Percentiles rank a stretch among this genome's conserved stretches.
These are phyloP conservation scores for Pleodorina starrii DNA, from an alignment of 139 green algal genomes.

Conservation along the genomic window DNA sequence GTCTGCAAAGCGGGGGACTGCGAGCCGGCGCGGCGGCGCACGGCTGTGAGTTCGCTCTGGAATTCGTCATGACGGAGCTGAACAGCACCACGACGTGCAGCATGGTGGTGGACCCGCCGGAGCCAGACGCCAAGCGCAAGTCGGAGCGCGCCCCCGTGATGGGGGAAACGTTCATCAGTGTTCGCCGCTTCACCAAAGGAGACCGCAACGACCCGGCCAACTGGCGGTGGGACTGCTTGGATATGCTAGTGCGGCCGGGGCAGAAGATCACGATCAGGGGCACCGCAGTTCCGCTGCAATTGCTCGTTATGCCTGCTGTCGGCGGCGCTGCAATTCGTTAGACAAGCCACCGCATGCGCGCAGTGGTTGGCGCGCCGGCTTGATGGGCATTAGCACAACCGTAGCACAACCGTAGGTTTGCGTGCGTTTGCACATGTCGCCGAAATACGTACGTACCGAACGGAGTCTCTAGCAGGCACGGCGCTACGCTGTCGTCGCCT, in stretches of 20 bases:
- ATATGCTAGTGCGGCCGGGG: background rate
- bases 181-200: background rate
- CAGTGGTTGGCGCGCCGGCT: no score
- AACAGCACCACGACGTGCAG: background rate
- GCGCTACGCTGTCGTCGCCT: no score
- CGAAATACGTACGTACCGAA: no score
- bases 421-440: no score
- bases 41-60: background rate
- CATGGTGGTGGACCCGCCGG: constrained; percentile 18
- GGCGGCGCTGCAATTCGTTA: no score
- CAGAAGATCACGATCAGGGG: background rate
- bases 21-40: no score
- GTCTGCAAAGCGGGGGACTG: no score
- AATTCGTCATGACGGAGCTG: background rate
- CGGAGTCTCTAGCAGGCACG: no score
- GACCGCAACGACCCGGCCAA: background rate
- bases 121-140: background rate
- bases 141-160: background rate
- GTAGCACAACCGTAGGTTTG: no score
- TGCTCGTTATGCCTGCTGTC: no score
- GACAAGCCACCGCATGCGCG: no score
- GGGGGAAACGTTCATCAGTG: background rate
- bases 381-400: no score
- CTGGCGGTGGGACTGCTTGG: background rate
- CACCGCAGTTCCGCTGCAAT: background rate